Percentiles rank a stretch among this genome's conserved stretches.
These are phyloP conservation scores for Pseudocercospora musae DNA, from an alignment of 2,329 filamentous ascomycete species.

Conservation along the genomic window DNA sequence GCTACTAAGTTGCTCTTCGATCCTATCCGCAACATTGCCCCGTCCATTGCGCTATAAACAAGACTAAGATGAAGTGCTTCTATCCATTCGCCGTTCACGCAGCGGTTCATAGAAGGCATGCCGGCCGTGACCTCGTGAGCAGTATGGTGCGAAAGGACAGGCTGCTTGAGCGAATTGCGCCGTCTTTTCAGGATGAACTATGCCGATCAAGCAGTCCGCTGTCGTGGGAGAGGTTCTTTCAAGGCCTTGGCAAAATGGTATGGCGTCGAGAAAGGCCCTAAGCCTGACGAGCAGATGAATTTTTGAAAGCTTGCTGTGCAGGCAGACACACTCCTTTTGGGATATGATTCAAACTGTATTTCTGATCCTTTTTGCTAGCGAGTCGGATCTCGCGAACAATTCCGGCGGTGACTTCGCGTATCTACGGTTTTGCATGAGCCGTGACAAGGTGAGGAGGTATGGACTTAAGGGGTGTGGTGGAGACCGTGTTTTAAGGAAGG, in stretches of 20 bases:
- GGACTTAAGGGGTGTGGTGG: constrained; percentile 4
- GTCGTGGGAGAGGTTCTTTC: constrained; percentile 38
- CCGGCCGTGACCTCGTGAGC: too few relatives aligned
- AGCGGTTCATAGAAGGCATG: constrained; percentile 40
- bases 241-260: constrained; percentile 8
- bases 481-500: constrained; percentile 1
- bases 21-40: too few relatives aligned
- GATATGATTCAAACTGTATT: neutral
- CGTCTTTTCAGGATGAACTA: too few relatives aligned
- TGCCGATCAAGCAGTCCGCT: constrained; percentile 43
- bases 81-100: constrained; percentile 49
- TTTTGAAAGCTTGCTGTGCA: too few relatives aligned
- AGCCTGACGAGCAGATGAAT: neutral
- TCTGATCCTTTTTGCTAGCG: neutral
- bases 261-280: neutral
- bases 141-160: too few relatives aligned
- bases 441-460: constrained; percentile 3
- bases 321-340: constrained; percentile 1
- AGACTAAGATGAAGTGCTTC: constrained; percentile 48
- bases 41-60: constrained; percentile 48
- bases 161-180: constrained; percentile 46
- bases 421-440: neutral
- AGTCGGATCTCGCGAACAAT: neutral
- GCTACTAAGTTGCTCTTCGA: constrained; percentile 49
- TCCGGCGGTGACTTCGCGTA: neutral